Conservation (phyloP, 371 early-diverging fungal species). For the Mortierella sp. region DNA sequence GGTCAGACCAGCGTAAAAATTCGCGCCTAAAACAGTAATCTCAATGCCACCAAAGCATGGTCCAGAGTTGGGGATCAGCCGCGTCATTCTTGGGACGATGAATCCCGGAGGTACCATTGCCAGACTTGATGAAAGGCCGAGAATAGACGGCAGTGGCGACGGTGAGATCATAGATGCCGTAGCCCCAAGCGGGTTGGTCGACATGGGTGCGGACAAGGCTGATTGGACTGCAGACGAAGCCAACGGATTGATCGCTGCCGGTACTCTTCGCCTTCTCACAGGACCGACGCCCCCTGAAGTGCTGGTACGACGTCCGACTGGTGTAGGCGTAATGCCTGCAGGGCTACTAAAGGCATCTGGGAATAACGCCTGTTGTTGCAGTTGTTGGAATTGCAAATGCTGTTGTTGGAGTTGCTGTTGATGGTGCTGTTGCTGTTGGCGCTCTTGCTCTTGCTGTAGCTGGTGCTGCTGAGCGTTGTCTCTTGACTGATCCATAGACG, state of each 20-base stretch:
- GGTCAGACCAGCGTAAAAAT: slow-evolving; percentile 76
- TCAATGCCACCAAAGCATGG: slow-evolving; percentile 89
- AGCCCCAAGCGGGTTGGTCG: slow-evolving; percentile 25
- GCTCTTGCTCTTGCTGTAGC: slow-evolving; percentile 40
- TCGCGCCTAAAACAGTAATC: slow-evolving; percentile 82
- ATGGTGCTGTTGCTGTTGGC: slow-evolving; percentile 43
- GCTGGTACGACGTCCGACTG: slow-evolving; percentile 39
- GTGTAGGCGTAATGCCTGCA: slow-evolving; percentile 14
- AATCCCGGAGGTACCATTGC: slow-evolving; percentile 46
- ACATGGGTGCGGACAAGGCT: slow-evolving; percentile 2
- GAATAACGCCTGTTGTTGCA: slow-evolving; percentile 52
- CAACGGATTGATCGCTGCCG: slow-evolving; percentile 27
- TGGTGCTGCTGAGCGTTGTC: slow-evolving; percentile 22
- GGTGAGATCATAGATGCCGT: slow-evolving; percentile 34
- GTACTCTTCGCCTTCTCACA: slow-evolving; percentile 33
- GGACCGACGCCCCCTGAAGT: slow-evolving; percentile 47
- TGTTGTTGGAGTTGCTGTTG: slow-evolving; percentile 47
- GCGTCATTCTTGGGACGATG: slow-evolving; percentile 60
- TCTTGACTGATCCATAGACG: slow-evolving; percentile 9
- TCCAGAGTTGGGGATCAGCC: slow-evolving; percentile 81
- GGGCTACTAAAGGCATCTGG: slow-evolving; percentile 38
- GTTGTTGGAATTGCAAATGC: slow-evolving; percentile 49
- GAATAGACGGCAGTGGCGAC: slow-evolving; percentile 35
- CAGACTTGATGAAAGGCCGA: slow-evolving; percentile 31
- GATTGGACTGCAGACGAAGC: slow-evolving; percentile 17